A percentile compares a stretch with the other conserved stretches of the same genome.
Conservation (phyloP, 805 yeast genomes). For the Kazachstania taianensis region DNA sequence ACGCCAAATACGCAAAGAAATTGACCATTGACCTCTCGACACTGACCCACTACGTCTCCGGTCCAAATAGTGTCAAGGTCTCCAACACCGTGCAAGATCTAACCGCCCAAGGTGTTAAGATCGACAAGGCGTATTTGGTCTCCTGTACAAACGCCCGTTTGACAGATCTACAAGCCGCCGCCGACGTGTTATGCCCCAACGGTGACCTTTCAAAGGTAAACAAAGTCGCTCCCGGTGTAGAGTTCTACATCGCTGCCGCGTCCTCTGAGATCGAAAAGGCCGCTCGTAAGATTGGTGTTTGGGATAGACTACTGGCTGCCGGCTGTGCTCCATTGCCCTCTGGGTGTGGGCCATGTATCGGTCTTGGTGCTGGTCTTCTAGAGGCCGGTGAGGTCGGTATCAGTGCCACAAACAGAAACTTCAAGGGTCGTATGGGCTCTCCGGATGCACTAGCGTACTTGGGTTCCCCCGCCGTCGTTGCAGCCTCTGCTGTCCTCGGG, state of each 20-base stretch:
- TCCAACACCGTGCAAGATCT: slow-evolving; percentile 70
- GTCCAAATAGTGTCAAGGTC: slow-evolving; percentile 95
- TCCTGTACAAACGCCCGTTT: slow-evolving; percentile 94
- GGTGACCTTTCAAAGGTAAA: slow-evolving; percentile 29
- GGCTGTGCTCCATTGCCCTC: slow-evolving; percentile 95
- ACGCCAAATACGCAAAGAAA: slow-evolving; percentile 83
- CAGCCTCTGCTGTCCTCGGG: slow-evolving; percentile 95
- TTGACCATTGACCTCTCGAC: slow-evolving; percentile 70
- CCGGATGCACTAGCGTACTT: slow-evolving; percentile 91
- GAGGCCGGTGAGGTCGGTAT: slow-evolving; percentile 97
- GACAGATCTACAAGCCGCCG: slow-evolving; percentile 90
- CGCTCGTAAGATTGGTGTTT: slow-evolving; percentile 85
- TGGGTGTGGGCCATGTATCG: slow-evolving; percentile 99
- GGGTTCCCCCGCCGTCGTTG: slow-evolving; percentile 97
- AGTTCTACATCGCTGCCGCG: slow-evolving; percentile 96
- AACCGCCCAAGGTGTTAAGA: slow-evolving; percentile 57
- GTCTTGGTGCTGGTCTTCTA: slow-evolving; percentile 86
- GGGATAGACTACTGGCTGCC: slow-evolving; percentile 82
- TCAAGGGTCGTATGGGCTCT: slow-evolving; percentile 99
- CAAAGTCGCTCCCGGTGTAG: slow-evolving; percentile 80
- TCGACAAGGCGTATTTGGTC: slow-evolving; percentile 93
- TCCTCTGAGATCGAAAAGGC: slow-evolving; percentile 86
- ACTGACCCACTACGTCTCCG: slow-evolving; percentile 81
- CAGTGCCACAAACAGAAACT: slow-evolving; percentile 95
- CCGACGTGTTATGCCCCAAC: slow-evolving; percentile 54